Evolutionary conservation across 257 asterid genomes (phyloP).

Genomic region (Verbascum thapsus): DNA sequence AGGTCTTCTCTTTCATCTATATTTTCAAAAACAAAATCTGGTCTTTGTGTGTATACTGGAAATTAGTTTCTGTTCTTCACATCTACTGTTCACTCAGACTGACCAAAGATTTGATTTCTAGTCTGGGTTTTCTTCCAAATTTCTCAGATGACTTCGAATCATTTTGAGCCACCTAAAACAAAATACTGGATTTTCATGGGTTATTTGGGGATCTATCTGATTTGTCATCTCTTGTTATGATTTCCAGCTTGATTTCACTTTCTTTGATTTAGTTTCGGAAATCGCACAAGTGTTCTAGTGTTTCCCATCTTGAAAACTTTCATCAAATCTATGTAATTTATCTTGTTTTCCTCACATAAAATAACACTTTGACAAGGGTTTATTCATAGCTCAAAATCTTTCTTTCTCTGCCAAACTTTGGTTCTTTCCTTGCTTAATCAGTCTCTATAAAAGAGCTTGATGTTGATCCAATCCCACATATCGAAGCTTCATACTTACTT

Average conservation of each 20-base stretch:
- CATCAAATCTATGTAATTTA: conserved; percentile 36
- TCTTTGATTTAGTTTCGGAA: conserved; percentile 32
- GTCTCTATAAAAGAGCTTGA: conserved; percentile 21
- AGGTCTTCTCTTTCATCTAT: neutral
- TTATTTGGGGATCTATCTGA: conserved; percentile 23
- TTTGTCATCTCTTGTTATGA: conserved; percentile 11
- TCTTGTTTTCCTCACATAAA: conserved; percentile 59
- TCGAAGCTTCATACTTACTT: conserved; percentile 30
- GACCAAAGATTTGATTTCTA: conserved; percentile 41
- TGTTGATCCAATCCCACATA: conserved; percentile 22
- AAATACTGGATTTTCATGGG: conserved; percentile 9
- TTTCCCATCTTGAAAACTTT: conserved; percentile 44
- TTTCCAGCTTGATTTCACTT: conserved; percentile 16
- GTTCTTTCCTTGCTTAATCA: conserved; percentile 40
- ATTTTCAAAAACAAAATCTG: conserved; percentile 38
- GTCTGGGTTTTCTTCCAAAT: conserved; percentile 32
- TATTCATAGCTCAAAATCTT: conserved; percentile 35
- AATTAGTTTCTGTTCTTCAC: conserved; percentile 34
- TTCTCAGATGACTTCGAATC: conserved; percentile 14
- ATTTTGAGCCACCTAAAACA: conserved; percentile 18
- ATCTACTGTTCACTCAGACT: conserved; percentile 46
- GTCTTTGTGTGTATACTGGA: conserved; percentile 25
- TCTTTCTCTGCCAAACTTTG: conserved; percentile 32
- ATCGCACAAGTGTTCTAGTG: conserved; percentile 36
- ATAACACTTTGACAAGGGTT: conserved; percentile 50